These are phyloP conservation scores for Hyaloperonospora arabidopsidis DNA, from an alignment of 352 stramenopile species.

Conservation along the genomic window DNA sequence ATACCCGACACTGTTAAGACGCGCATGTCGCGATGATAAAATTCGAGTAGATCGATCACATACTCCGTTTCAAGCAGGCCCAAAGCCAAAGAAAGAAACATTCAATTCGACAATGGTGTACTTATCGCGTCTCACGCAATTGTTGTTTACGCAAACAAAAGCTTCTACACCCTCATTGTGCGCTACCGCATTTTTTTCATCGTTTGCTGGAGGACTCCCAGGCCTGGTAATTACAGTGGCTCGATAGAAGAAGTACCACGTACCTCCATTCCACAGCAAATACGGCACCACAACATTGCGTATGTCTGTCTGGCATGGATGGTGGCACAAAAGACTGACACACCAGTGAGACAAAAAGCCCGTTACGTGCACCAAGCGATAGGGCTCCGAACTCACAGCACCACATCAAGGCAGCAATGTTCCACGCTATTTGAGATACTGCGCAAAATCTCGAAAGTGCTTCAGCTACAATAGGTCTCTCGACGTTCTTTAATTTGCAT, in stretches of 20 bases:
- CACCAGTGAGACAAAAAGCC: constrained; percentile 29
- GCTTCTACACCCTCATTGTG: constrained; percentile 56
- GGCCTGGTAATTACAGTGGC: constrained; percentile 47
- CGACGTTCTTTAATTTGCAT: constrained; percentile 51
- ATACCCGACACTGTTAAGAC: constrained; percentile 26
- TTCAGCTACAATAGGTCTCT: constrained; percentile 55
- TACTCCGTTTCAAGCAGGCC: constrained; percentile 50
- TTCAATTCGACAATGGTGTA: constrained; percentile 86
- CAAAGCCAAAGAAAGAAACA: constrained; percentile 34
- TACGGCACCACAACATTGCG: constrained; percentile 53
- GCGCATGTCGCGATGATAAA: constrained; percentile 29
- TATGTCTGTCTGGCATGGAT: constrained; percentile 41
- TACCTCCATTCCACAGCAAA: constrained; percentile 46
- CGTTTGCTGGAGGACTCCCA: constrained; percentile 38
- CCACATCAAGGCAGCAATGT: constrained; percentile 50
- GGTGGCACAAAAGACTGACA: constrained; percentile 48
- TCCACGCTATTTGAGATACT: constrained; percentile 59
- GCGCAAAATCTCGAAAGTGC: constrained; percentile 38
- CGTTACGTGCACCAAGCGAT: constrained; percentile 63
- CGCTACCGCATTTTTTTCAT: constrained; percentile 27
- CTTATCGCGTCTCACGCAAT: constrained; percentile 96
- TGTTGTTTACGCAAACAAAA: constrained; percentile 41
- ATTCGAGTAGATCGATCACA: constrained; percentile 49
- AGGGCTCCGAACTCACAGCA: constrained; percentile 46
- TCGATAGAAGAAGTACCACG: constrained; percentile 62